Percentiles rank a stretch among this genome's conserved stretches.
phyloP scores from a whole-genome alignment of 306 rosid genomes.

The Bauhinia variegata region DNA sequence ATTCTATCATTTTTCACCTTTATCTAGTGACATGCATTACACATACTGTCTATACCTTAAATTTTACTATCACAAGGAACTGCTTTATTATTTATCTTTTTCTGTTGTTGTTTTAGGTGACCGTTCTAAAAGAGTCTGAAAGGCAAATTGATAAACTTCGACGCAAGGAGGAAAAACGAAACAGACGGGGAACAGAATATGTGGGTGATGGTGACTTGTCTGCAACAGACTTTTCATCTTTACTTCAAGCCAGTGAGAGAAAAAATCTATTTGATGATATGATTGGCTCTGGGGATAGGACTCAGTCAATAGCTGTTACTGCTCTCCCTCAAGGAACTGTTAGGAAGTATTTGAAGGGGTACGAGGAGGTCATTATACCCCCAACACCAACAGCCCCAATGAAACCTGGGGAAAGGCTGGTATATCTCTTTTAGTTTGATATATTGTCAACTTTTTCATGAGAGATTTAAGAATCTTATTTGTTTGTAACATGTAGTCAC shows the following conservation, averaged over 20 bases:
- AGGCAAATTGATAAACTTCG: constrained; percentile 93
- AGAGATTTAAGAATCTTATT: constrained; percentile 14
- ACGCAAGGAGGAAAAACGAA: constrained; percentile 92
- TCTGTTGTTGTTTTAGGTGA: constrained; percentile 49
- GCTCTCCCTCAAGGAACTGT: constrained; percentile 98
- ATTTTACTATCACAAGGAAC: constrained; percentile 21
- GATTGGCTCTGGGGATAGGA: constrained; percentile 69
- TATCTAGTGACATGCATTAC: constrained; percentile 13
- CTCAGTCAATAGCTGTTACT: constrained; percentile 60
- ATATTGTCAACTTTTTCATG: constrained; percentile 31
- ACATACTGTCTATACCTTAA: constrained; percentile 13
- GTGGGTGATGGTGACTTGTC: constrained; percentile 71
- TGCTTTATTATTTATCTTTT: constrained; percentile 26
- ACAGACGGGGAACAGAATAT: constrained; percentile 74
- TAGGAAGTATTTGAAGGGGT: constrained; percentile 77
- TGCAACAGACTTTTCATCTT: constrained; percentile 67
- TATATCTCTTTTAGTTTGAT: constrained; percentile 42
- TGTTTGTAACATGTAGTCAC: constrained; percentile 23
- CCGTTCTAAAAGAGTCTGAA: constrained; percentile 88
- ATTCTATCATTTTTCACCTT: constrained; percentile 25
- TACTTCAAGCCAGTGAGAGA: constrained; percentile 87
- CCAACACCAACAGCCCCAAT: constrained; percentile 82
- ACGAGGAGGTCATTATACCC: constrained; percentile 89
- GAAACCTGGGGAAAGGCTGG: constrained; percentile 99
- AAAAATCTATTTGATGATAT: constrained; percentile 71